These are phyloP conservation scores for Gracilaria domingensis DNA, from an alignment of 23 red algal genomes.

Conservation along the genomic window DNA sequence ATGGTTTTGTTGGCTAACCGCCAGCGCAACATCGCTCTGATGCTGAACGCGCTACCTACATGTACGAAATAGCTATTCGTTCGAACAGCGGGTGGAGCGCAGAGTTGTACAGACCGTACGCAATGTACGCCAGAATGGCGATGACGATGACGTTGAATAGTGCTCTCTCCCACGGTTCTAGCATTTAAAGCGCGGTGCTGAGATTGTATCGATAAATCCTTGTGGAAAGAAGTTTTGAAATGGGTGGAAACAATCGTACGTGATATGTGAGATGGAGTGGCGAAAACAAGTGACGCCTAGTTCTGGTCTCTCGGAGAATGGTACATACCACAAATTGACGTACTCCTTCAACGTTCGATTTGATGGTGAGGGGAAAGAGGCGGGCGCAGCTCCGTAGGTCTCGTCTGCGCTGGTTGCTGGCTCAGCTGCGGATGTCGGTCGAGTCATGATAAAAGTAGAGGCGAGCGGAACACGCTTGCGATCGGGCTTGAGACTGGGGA, in stretches of 20 bases:
- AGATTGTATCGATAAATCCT: slow-evolving; percentile 79
- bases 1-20: too few relatives aligned
- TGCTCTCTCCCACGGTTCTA: slow-evolving; percentile 76
- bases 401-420: neutral
- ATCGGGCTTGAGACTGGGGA: too few relatives aligned
- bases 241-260: too few relatives aligned
- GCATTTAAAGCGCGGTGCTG: slow-evolving; percentile 72
- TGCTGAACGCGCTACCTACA: neutral
- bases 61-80: slow-evolving; percentile 40
- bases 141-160: slow-evolving; percentile 63
- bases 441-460: neutral
- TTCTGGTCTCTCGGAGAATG: too few relatives aligned
- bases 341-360: slow-evolving; percentile 15
- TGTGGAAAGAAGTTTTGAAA: neutral
- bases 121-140: slow-evolving; percentile 63
- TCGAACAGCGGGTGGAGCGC: slow-evolving; percentile 58
- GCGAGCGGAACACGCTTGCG: too few relatives aligned
- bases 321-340: slow-evolving; percentile 42
- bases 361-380: neutral
- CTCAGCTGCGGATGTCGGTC: neutral
- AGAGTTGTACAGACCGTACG: slow-evolving; percentile 49
- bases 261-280: too few relatives aligned
- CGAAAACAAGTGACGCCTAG: too few relatives aligned
- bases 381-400: neutral
- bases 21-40: too few relatives aligned